Evolutionary conservation across 2,329 filamentous ascomycete genomes (phyloP).

Genomic region (Cercospora brassicicola): DNA sequence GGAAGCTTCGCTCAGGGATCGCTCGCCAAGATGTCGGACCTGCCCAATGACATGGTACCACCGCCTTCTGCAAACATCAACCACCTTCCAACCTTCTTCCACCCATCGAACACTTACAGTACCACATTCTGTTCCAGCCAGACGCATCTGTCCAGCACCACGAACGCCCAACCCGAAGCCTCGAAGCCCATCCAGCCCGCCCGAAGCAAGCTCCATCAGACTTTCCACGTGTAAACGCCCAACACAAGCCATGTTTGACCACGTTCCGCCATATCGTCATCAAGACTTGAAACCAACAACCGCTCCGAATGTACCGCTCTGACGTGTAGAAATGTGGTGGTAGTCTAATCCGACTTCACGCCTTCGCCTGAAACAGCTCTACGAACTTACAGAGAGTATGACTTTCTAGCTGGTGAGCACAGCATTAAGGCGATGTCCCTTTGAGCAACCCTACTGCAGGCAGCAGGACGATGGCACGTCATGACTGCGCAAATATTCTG

Average conservation of each 20-base stretch:
- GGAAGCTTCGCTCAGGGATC: conserved; percentile 1
- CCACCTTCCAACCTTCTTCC: background rate
- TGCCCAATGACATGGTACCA: background rate
- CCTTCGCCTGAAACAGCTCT: background rate
- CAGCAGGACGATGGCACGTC: background rate
- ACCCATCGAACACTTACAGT: background rate
- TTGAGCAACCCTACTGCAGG: background rate
- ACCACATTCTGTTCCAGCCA: background rate
- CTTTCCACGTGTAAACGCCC: background rate
- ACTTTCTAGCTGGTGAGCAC: background rate
- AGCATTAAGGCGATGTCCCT: background rate
- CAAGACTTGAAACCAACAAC: background rate
- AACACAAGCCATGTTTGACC: conserved; percentile 12
- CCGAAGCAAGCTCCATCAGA: background rate
- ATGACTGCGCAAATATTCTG: background rate
- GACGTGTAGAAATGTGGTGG: background rate
- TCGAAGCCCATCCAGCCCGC: background rate
- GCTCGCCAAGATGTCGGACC: background rate
- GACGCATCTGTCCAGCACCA: background rate
- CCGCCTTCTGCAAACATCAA: background rate
- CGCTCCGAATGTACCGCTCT: background rate
- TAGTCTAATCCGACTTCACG: conserved; percentile 5
- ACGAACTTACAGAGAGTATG: background rate
- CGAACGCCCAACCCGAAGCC: background rate
- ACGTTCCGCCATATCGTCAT: background rate